Percentiles rank a stretch among this genome's conserved stretches.
phyloP scores from a whole-genome alignment of 768 basidiomycete genomes.

The Trametes gibbosa region DNA sequence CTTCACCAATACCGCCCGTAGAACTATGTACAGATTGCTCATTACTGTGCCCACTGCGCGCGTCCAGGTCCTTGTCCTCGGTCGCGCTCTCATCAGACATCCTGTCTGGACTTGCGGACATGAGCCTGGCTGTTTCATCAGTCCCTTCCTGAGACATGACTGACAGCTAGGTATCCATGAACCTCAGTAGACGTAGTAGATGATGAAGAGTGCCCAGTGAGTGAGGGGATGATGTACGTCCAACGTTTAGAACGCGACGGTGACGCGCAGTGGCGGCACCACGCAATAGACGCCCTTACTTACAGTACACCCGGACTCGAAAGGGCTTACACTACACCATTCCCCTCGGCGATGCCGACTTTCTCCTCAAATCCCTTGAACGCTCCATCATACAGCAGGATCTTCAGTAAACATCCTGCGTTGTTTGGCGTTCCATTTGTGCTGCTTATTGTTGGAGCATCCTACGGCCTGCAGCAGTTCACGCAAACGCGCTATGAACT shows the following conservation, averaged over 20 bases:
- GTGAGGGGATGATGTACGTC: too few relatives aligned
- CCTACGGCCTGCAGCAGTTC: conserved; percentile 77
- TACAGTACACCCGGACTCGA: not conserved
- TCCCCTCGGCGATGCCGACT: conserved; percentile 39
- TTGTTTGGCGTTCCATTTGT: conserved; percentile 89
- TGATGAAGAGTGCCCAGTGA: too few relatives aligned
- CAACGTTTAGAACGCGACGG: not conserved
- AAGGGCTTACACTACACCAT: not conserved
- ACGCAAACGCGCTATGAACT: conserved; percentile 91
- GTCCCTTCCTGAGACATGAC: conserved; percentile 4
- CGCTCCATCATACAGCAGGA: conserved; percentile 37
- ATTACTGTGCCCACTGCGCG: not conserved
- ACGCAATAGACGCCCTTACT: conserved; percentile 2
- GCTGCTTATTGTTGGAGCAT: conserved; percentile 79
- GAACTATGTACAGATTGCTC: conserved; percentile 7
- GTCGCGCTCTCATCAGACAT: conserved; percentile 14
- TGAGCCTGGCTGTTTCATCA: not conserved
- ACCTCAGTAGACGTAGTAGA: too few relatives aligned
- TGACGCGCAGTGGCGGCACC: conserved; percentile 5
- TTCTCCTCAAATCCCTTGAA: conserved; percentile 51
- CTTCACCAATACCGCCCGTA: conserved; percentile 10
- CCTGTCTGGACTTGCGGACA: conserved; percentile 17
- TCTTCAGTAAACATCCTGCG: conserved; percentile 58
- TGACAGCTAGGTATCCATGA: not conserved
- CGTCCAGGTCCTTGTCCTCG: not conserved